A percentile compares a stretch with the other conserved stretches of the same genome.
These are phyloP conservation scores for Nitzschia putrida DNA, from an alignment of 108 stramenopile genomes.

Conservation along the genomic window DNA sequence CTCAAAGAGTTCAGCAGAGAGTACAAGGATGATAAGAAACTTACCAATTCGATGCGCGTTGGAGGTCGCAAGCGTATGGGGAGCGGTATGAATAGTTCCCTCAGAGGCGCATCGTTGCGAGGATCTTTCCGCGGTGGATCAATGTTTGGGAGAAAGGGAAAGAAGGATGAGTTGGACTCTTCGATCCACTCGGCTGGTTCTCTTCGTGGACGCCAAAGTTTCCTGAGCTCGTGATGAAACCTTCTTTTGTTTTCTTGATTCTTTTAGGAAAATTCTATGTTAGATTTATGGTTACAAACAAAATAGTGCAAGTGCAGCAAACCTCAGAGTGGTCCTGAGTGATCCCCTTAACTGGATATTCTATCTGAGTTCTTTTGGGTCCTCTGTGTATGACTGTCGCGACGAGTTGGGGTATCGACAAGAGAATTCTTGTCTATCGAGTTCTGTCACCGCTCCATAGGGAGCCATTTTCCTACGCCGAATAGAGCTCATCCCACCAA, in stretches of 20 bases:
- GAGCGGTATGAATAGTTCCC: slow-evolving; percentile 4
- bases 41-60: slow-evolving; percentile 4
- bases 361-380: background rate
- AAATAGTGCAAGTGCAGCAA: too few species aligned
- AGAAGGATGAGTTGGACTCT: slow-evolving; percentile 8
- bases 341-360: too few species aligned
- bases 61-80: slow-evolving; percentile 6
- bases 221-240: too few species aligned
- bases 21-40: slow-evolving; percentile 6
- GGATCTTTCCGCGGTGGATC: slow-evolving; percentile 18
- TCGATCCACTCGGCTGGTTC: slow-evolving; percentile 20
- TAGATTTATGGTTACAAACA: too few species aligned
- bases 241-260: too few species aligned
- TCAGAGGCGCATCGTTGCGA: slow-evolving; percentile 3
- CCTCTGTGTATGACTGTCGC: background rate
- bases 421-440: slow-evolving; percentile 3
- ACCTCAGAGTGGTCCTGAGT: too few species aligned
- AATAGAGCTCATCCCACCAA: too few species aligned
- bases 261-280: too few species aligned
- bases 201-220: slow-evolving; percentile 8
- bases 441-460: too few species aligned
- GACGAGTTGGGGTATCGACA: background rate
- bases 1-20: slow-evolving; percentile 60
- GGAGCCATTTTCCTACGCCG: too few species aligned
- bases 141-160: slow-evolving; percentile 9